Base-by-base conservation (phyloP, 176 grass and related monocot species). In the Bothriochloa decipiens region DNA sequence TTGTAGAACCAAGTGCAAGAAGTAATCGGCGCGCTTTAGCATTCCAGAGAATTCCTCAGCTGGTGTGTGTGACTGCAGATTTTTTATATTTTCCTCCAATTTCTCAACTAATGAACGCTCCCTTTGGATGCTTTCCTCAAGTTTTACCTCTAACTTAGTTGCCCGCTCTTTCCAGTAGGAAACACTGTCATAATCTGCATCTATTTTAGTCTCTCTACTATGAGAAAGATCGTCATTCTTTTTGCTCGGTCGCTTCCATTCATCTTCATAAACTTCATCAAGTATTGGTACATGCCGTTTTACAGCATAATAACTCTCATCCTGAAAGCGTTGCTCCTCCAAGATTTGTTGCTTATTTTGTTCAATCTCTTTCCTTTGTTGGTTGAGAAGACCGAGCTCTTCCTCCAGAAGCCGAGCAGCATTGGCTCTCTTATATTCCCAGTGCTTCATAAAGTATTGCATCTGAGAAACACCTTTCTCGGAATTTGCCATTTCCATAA, bases 1-100 rank as follows among this genome's bases (percentile, higher is more conserved):
- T 85, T 95, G 92, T 68, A 97, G 90, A 90, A 97, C 88, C 74
- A 97, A 93, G 68, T 97, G 95, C 85, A 97, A 91, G 85, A 97
- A 97, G 90, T 95, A 95, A 85, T 97, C 95, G 25, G 95, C 95
- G 42, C 92, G 87, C 78, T 93, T 84, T 72, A 97, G 86, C 52
- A 93, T 95, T 63, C 61, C 81, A 82, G 90, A 91, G 75, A 97
- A 93, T 76, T 97, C 95, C 72, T 97, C 92, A 22, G 68, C 84
- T n/a, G 95, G 92, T 76, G 81, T 87, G 22, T 97, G 84, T 62
- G 87, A 83, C 82, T 93, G 82, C 58, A 93, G 84, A 79, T 88
- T 86, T 78, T 91, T 95, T 41, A 91, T 90, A 73, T 55, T 80
- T 78, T 95, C 84, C 79, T 86, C 79, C 72, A 97, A 73, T 40